These are phyloP conservation scores for Cercospora sp. DNA, from an alignment of 2,329 filamentous ascomycete genomes.

Conservation along the genomic window DNA sequence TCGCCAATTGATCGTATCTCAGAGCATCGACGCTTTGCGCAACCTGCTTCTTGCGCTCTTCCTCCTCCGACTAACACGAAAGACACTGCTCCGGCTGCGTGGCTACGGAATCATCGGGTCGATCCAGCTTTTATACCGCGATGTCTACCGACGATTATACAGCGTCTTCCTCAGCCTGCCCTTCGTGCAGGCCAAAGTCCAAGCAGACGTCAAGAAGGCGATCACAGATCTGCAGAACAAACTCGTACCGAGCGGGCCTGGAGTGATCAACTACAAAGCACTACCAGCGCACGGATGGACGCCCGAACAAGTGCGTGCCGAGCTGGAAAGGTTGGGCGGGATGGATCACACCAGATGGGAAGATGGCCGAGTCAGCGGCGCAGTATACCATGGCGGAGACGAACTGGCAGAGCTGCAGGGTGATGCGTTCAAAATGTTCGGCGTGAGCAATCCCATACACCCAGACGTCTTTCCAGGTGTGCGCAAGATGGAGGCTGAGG, in stretches of 20 bases:
- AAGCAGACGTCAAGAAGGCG: slow-evolving; percentile 78
- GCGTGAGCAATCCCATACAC: slow-evolving; percentile 93
- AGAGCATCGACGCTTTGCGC: slow-evolving; percentile 54
- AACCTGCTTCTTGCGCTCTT: slow-evolving; percentile 90
- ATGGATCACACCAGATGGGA: slow-evolving; percentile 98
- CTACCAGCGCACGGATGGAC: slow-evolving; percentile 84
- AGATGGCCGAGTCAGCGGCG: slow-evolving; percentile 89
- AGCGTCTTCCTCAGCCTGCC: slow-evolving; percentile 83
- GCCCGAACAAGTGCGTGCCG: slow-evolving; percentile 73
- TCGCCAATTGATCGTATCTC: slow-evolving; percentile 31
- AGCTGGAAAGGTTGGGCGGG: slow-evolving; percentile 73
- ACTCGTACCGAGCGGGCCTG: slow-evolving; percentile 72
- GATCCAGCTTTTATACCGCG: slow-evolving; percentile 69
- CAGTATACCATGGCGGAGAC: slow-evolving; percentile 92
- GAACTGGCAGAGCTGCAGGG: slow-evolving; percentile 81
- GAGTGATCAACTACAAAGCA: slow-evolving; percentile 69
- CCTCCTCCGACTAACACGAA: slow-evolving; percentile 77
- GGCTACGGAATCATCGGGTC: slow-evolving; percentile 86
- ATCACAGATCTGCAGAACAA: slow-evolving; percentile 80
- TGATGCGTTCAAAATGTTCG: slow-evolving; percentile 91
- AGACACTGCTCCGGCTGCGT: slow-evolving; percentile 77
- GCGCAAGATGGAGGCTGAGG: slow-evolving; percentile 97
- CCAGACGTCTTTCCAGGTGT: slow-evolving; percentile 98
- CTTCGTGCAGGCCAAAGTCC: slow-evolving; percentile 81
- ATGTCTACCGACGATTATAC: slow-evolving; percentile 72